Evolutionary conservation across 78 protist genomes (phyloP).

Genomic region (Capsaspora owczarzaki): DNA sequence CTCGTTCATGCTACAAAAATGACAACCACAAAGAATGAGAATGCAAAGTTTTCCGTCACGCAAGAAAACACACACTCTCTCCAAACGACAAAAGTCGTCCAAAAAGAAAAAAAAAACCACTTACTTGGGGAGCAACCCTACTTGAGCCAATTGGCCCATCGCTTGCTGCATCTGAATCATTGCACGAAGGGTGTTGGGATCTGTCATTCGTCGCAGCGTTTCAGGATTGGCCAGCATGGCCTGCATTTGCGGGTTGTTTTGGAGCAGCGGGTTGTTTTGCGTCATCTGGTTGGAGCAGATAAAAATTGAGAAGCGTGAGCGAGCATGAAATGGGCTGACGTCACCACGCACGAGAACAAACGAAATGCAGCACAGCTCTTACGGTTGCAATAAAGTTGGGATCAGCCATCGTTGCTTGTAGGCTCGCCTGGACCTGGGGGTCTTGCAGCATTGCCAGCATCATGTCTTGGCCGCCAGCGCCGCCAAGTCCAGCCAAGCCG

Average conservation of each 20-base stretch:
- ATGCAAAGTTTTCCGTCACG: neutral
- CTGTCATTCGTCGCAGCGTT: neutral
- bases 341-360: too few species aligned
- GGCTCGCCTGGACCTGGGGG: neutral
- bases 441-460: slow-evolving; percentile 6
- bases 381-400: too few species aligned
- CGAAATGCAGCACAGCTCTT: too few species aligned
- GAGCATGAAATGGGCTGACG: too few species aligned
- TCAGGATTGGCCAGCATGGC: slow-evolving; percentile 19
- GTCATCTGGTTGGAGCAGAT: too few species aligned
- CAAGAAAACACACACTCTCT: too few species aligned
- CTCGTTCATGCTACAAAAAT: slow-evolving; percentile 18
- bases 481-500: too few species aligned
- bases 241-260: slow-evolving; percentile 11
- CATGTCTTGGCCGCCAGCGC: too few species aligned
- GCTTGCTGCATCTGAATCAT: slow-evolving; percentile 21
- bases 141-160: neutral
- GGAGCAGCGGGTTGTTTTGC: too few species aligned
- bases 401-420: neutral
- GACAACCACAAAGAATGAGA: neutral
- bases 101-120: too few species aligned
- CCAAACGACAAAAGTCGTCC: too few species aligned
- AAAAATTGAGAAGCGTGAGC: too few species aligned
- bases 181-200: neutral
- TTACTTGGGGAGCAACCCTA: neutral